phyloP scores from a whole-genome alignment of 2,329 filamentous ascomycete species.

The Paecilomyces formosus region DNA sequence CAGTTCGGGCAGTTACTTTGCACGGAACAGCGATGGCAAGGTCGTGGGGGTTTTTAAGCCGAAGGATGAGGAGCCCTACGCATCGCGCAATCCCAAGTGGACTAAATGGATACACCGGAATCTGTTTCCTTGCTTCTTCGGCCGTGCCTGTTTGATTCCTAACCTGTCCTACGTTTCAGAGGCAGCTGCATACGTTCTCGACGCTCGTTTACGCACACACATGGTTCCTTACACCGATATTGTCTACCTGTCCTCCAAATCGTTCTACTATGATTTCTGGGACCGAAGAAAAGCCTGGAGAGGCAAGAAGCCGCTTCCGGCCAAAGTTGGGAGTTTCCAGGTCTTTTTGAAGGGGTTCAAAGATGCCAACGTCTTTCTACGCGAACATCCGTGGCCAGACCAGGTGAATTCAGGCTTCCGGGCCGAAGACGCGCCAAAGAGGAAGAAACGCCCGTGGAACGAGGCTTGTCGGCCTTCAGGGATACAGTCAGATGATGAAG shows the following conservation, averaged over 20 bases:
- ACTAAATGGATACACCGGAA: conserved; percentile 99
- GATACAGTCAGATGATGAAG: conserved; percentile 54
- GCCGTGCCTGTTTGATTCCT: conserved; percentile 88
- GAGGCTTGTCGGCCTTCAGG: conserved; percentile 70
- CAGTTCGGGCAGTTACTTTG: conserved; percentile 97
- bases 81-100: conserved; percentile 96
- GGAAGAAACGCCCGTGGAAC: conserved; percentile 67
- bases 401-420: conserved; percentile 66
- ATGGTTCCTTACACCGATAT: conserved; percentile 96
- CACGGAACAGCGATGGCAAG: conserved; percentile 81
- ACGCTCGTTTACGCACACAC: conserved; percentile 80
- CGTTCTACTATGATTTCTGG: conserved; percentile 98
- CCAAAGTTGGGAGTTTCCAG: conserved; percentile 93
- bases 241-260: conserved; percentile 87
- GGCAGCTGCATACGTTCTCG: conserved; percentile 91
- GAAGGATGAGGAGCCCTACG: conserved; percentile 97
- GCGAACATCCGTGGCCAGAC: conserved; percentile 95
- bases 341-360: conserved; percentile 96
- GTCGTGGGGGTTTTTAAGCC: conserved; percentile 98
- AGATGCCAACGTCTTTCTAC: conserved; percentile 89
- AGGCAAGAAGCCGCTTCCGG: conserved; percentile 76
- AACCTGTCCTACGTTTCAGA: conserved; percentile 98
- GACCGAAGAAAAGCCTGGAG: conserved; percentile 81
- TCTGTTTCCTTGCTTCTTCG: conserved; percentile 94
- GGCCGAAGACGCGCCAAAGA: conserved; percentile 58